Base-by-base conservation (phyloP, 441 rosid genomes). In the Rhodomyrtus psidioides region DNA sequence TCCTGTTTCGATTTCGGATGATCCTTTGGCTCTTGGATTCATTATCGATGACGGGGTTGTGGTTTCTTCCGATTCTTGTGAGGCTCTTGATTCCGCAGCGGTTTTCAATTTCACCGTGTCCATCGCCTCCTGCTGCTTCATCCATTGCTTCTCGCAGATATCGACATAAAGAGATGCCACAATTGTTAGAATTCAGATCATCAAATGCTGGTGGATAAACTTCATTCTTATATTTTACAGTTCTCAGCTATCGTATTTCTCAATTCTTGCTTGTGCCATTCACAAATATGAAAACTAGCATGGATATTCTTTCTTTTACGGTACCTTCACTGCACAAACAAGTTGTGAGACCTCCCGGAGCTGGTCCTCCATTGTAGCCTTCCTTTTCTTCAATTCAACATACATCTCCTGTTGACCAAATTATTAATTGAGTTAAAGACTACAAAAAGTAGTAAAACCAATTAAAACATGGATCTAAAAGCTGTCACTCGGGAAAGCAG, bases 251-350 rank as follows among this genome's bases (percentile, higher is more conserved):
- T 6, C 24, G 19, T 21, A 51, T 39, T 60, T 26, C 44, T 55
- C 51, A 53, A 23, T 44, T 17, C 26, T 70, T 14, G 17, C 82
- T 42, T 1, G 49, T 84, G 27, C 39, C 24, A 44, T 27, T 49
- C 7, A 57, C 83, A 16, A 82, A 83, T 9, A 27, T 27, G 21
- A 27, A n/a, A 55, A 55, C 54, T 10, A 9, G 44, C 54, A 28
- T 17, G 75, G 17, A 39, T 42, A 10, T 39, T 15, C 82, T 7
- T 39, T 15, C 82, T 19, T 86, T 19, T 86, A 26, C 28, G 24
- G 55, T 93, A 97, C 99, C 99, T 94, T 91, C 91, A 96, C 89
- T 87, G 88, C 89, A 55, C 76, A 86, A 82, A 97, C 84, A 79
- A 92, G 83, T 44, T 91, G 89, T 49, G 94, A 91, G 88, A 95